phyloP scores from a whole-genome alignment of 352 stramenopile genomes.

The Phytophthora megakarya region DNA sequence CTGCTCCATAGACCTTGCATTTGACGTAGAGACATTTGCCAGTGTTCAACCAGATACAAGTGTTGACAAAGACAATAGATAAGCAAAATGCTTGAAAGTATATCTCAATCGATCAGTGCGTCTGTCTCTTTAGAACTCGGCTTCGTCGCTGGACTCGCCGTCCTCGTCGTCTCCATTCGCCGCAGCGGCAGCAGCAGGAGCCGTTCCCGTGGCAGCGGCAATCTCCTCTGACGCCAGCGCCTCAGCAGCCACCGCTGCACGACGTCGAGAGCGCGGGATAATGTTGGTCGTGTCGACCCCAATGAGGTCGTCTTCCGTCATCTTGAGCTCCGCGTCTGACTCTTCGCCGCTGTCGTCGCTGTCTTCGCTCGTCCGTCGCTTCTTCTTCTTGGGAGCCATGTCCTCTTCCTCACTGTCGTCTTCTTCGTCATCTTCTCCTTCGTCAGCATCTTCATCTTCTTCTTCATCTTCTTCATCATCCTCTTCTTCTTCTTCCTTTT shows the following conservation, averaged over 20 bases:
- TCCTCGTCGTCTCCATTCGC: slow-evolving; percentile 49
- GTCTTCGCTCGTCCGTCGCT: slow-evolving; percentile 68
- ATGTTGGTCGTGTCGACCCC: slow-evolving; percentile 87
- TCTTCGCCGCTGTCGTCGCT: slow-evolving; percentile 63
- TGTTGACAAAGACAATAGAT: not conserved
- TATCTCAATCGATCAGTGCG: slow-evolving; percentile 24
- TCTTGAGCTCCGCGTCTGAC: slow-evolving; percentile 78
- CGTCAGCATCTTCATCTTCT: slow-evolving; percentile 58
- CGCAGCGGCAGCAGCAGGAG: slow-evolving; percentile 10
- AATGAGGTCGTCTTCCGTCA: slow-evolving; percentile 87
- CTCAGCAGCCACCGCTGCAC: slow-evolving; percentile 74
- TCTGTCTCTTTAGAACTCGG: slow-evolving; percentile 71
- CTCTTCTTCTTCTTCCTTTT: slow-evolving; percentile 27
- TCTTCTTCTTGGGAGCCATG: slow-evolving; percentile 63
- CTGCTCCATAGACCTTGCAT: slow-evolving; percentile 18
- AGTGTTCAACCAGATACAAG: no score
- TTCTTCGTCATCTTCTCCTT: slow-evolving; percentile 49
- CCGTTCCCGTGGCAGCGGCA: slow-evolving; percentile 23
- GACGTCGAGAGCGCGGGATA: slow-evolving; percentile 76
- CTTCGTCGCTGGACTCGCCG: slow-evolving; percentile 82
- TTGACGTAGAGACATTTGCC: no score
- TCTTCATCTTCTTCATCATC: slow-evolving; percentile 21
- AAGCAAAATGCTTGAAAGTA: slow-evolving; percentile 4
- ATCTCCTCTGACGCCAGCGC: slow-evolving; percentile 67
- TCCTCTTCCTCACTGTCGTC: slow-evolving; percentile 57